Percentiles rank a stretch among this genome's conserved stretches.
These are phyloP conservation scores for Trichoderma koningiopsis DNA, from an alignment of 2,329 filamentous ascomycete genomes.

Conservation along the genomic window DNA sequence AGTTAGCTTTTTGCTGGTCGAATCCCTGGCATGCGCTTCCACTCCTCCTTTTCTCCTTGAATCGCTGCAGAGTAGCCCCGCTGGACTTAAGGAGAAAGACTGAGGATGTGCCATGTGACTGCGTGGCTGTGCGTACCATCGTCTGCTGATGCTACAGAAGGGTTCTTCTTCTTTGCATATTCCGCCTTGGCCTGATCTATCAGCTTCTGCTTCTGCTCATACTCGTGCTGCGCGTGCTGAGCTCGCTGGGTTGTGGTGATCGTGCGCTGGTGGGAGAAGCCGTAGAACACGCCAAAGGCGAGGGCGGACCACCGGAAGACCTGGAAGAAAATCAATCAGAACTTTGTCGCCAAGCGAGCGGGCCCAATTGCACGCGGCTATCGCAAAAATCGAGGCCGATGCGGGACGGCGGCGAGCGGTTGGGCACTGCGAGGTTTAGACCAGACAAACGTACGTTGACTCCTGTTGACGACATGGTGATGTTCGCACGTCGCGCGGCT, in stretches of 20 bases:
- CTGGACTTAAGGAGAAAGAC: not conserved
- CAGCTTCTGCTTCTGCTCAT: slow-evolving; percentile 85
- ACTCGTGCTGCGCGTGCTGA: slow-evolving; percentile 75
- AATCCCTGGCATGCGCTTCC: not conserved
- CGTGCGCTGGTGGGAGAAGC: slow-evolving; percentile 86
- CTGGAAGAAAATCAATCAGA: slow-evolving; percentile 54
- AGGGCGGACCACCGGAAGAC: slow-evolving; percentile 97
- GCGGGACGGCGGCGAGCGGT: slow-evolving; percentile 29
- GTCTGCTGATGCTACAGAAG: slow-evolving; percentile 40
- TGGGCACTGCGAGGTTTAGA: slow-evolving; percentile 15
- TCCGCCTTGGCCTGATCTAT: slow-evolving; percentile 92
- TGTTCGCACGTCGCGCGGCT: slow-evolving; percentile 48
- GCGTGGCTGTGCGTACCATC: slow-evolving; percentile 35
- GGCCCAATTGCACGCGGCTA: slow-evolving; percentile 20
- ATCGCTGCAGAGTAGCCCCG: not conserved
- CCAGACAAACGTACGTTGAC: slow-evolving; percentile 62
- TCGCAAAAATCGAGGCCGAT: slow-evolving; percentile 19
- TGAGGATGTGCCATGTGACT: not conserved
- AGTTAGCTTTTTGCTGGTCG: slow-evolving; percentile 17
- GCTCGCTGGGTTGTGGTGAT: slow-evolving; percentile 73
- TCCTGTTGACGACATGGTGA: slow-evolving; percentile 67
- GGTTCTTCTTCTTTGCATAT: slow-evolving; percentile 75
- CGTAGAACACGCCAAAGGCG: slow-evolving; percentile 89
- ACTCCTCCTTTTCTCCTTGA: not conserved
- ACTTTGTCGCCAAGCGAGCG: slow-evolving; percentile 7